phyloP scores from a whole-genome alignment of 768 basidiomycete genomes.

The Mycena crocata region DNA sequence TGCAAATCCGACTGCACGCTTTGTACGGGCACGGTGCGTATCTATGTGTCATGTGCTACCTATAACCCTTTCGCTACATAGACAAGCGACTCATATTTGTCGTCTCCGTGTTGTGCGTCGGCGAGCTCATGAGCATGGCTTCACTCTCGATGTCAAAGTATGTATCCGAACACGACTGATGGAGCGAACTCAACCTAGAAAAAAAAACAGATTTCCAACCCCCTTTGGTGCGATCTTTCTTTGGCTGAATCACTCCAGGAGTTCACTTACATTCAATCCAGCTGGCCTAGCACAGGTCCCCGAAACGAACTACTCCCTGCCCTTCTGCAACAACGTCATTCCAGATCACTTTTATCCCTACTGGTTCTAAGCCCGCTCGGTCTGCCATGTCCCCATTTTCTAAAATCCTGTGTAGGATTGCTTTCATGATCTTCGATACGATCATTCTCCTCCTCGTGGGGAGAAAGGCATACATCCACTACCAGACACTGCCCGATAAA shows the following conservation, averaged over 20 bases:
- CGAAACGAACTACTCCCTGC: not conserved
- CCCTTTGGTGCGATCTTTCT: conserved; percentile 7
- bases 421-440: conserved; percentile 32
- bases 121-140: conserved; percentile 34
- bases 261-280: not conserved
- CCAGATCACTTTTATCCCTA: conserved; percentile 34
- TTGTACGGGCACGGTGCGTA: conserved; percentile 27
- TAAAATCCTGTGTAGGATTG: conserved; percentile 9
- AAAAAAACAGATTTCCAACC: conserved; percentile 29
- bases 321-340: conserved; percentile 34
- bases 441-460: conserved; percentile 27
- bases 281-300: conserved; percentile 26
- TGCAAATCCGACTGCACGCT: conserved; percentile 33
- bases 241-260: not conserved
- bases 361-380: conserved; percentile 17
- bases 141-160: conserved; percentile 23
- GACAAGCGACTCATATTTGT: conserved; percentile 30
- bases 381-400: no score
- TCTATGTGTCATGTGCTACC: not conserved
- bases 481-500: conserved; percentile 27
- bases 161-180: not conserved
- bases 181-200: not conserved
- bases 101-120: conserved; percentile 29
- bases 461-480: conserved; percentile 30
- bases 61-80: not conserved